These are phyloP conservation scores for Heritiera littoralis DNA, from an alignment of 345 rosid genomes.

Conservation along the genomic window DNA sequence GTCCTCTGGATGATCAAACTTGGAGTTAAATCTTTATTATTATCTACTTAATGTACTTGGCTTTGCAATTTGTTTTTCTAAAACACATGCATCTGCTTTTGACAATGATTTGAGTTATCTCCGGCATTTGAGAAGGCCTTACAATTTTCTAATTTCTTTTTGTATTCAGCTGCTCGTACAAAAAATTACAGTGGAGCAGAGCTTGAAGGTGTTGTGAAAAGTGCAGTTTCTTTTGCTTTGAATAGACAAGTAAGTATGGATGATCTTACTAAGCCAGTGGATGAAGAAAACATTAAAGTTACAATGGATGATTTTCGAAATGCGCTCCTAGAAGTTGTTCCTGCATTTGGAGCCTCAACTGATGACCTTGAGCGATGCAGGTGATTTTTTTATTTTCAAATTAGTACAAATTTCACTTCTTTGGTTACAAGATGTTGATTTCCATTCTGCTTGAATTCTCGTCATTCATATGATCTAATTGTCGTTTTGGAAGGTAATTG, in stretches of 20 bases:
- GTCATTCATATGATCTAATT: neutral
- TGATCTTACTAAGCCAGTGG: slow-evolving; percentile 95
- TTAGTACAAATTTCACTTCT: neutral
- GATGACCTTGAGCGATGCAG: slow-evolving; percentile 97
- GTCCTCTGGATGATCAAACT: slow-evolving; percentile 12
- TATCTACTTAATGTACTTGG: neutral
- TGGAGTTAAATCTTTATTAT: slow-evolving; percentile 6
- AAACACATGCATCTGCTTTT: neutral
- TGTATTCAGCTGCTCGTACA: slow-evolving; percentile 81
- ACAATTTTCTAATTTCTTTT: slow-evolving; percentile 8
- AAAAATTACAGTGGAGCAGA: slow-evolving; percentile 99
- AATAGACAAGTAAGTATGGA: slow-evolving; percentile 95
- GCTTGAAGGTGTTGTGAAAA: slow-evolving; percentile 98
- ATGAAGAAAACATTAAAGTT: slow-evolving; percentile 93
- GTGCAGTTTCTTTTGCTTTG: slow-evolving; percentile 95
- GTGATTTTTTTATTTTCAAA: slow-evolving; percentile 38
- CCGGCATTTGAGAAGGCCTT: slow-evolving; percentile 8
- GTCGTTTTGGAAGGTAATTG: neutral
- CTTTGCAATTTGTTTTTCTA: neutral
- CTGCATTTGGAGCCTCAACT: slow-evolving; percentile 98
- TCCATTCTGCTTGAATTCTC: slow-evolving; percentile 3
- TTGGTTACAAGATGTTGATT: neutral
- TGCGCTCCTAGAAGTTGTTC: slow-evolving; percentile 74
- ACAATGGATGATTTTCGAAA: slow-evolving; percentile 90
- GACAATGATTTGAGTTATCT: neutral